phyloP scores from a whole-genome alignment of 768 basidiomycete genomes.

The Leccinum sublutescens region DNA sequence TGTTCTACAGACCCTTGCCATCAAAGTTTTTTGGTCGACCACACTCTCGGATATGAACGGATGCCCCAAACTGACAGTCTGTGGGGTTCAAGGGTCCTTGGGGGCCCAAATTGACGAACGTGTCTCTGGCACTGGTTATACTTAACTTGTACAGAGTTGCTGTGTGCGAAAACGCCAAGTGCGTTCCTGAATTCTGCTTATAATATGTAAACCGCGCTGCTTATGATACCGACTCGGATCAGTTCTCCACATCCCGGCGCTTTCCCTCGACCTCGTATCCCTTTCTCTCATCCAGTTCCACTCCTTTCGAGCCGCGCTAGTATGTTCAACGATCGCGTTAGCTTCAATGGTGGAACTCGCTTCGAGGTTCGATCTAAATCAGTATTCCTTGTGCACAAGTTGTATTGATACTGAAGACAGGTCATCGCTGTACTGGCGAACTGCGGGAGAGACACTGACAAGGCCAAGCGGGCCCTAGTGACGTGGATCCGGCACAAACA shows the following conservation, averaged over 20 bases:
- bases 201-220: conserved; percentile 1
- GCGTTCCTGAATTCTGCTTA: conserved; percentile 19
- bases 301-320: not conserved
- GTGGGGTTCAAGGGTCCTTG: not conserved
- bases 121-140: conserved; percentile 1
- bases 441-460: conserved; percentile 29
- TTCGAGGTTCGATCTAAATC: conserved; percentile 20
- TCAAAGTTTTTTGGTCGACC: not conserved
- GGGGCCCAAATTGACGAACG: conserved; percentile 16
- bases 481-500: conserved; percentile 32
- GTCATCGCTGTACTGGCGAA: conserved; percentile 35
- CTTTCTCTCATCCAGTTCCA: not conserved
- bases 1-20: not conserved
- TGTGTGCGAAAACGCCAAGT: conserved; percentile 10
- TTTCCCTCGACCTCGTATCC: not conserved
- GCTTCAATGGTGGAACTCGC: conserved; percentile 30
- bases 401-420: conserved; percentile 13
- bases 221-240: conserved; percentile 11
- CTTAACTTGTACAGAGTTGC: conserved; percentile 14
- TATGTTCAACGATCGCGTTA: conserved; percentile 28
- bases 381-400: not conserved
- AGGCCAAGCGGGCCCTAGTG: conserved; percentile 28
- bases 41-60: not conserved
- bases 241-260: conserved; percentile 3
- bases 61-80: not conserved